Percentiles rank a stretch among this genome's conserved stretches.
Conservation (phyloP, 305 asterid species). For the Solanum hybrid region DNA sequence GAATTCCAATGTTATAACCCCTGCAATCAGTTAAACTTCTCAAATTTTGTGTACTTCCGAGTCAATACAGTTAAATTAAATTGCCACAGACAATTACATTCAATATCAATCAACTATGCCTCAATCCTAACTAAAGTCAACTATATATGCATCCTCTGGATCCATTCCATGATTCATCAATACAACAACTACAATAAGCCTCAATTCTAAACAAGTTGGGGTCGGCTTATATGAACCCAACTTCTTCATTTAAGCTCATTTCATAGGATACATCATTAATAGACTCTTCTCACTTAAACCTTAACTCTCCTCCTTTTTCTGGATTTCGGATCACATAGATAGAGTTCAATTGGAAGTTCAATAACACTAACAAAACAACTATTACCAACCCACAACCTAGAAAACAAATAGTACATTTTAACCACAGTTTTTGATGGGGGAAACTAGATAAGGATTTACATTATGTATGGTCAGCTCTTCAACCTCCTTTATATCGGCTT, state of each 20-base stretch:
- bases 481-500: conserved; percentile 34
- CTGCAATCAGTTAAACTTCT: conserved; percentile 25
- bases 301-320: neutral
- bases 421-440: neutral
- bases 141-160: neutral
- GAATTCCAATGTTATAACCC: conserved; percentile 85
- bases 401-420: neutral
- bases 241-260: neutral
- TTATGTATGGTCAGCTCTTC: conserved; percentile 89
- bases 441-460: conserved; percentile 23
- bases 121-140: neutral
- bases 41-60: neutral
- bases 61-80: neutral
- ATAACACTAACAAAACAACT: neutral
- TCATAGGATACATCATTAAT: neutral
- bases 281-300: neutral
- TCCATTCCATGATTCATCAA: neutral
- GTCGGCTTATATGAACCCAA: neutral
- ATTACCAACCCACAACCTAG: neutral
- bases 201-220: neutral
- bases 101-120: neutral
- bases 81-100: neutral
- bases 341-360: neutral
- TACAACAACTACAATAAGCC: neutral
- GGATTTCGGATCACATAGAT: neutral